A percentile compares a stretch with the other conserved stretches of the same genome.
Evolutionary conservation across 768 basidiomycete species (phyloP).

Genomic region (Kwoniella pini): DNA sequence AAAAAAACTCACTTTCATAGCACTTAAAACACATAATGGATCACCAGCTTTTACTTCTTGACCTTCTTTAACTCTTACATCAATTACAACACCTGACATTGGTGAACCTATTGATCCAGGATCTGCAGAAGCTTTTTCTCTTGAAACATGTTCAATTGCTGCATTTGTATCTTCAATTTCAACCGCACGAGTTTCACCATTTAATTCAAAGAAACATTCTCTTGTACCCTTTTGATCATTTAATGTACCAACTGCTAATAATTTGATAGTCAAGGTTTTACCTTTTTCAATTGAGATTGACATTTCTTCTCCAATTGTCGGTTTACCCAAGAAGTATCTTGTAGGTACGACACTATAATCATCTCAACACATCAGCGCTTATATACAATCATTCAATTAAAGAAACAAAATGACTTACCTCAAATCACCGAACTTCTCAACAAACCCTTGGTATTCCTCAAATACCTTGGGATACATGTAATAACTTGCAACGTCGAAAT

Average conservation of each 20-base stretch:
- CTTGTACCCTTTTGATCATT: conserved; percentile 87
- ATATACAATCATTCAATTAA: conserved; percentile 4
- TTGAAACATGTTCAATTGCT: conserved; percentile 87
- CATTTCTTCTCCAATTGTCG: conserved; percentile 91
- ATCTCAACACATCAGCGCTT: too few relatives aligned
- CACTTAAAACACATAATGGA: conserved; percentile 89
- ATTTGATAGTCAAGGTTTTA: conserved; percentile 92
- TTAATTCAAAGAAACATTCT: conserved; percentile 98
- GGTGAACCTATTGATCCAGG: conserved; percentile 97
- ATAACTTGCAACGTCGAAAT: conserved; percentile 89
- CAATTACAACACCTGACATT: conserved; percentile 92
- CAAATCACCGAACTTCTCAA: conserved; percentile 92
- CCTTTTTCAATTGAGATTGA: conserved; percentile 81
- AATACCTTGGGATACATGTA: conserved; percentile 99
- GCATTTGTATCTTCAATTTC: conserved; percentile 96
- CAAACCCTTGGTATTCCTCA: conserved; percentile 92
- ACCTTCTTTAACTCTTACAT: conserved; percentile 96
- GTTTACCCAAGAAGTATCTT: conserved; percentile 93
- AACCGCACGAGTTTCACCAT: conserved; percentile 95
- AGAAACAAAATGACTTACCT: too few relatives aligned
- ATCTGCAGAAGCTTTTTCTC: conserved; percentile 90
- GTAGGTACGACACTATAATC: conserved; percentile 93
- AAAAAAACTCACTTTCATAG: conserved; percentile 78
- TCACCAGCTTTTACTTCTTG: conserved; percentile 98
- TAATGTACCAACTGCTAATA: conserved; percentile 93